Conservation (phyloP, 2,329 filamentous ascomycete genomes). For the Hymenoscyphus repandus region DNA sequence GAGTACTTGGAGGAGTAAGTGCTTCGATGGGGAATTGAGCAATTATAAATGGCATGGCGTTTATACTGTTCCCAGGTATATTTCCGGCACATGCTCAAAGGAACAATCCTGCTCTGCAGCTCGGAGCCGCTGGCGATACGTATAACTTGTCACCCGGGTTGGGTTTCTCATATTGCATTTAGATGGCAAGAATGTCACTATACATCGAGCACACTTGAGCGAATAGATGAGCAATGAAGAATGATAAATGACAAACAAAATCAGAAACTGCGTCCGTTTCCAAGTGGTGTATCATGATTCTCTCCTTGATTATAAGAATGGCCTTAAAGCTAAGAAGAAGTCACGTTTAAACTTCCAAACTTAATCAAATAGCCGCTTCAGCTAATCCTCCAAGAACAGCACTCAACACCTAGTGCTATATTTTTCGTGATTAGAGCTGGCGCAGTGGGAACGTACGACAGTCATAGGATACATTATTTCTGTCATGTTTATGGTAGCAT, state of each 20-base stretch:
- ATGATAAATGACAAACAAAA: neutral
- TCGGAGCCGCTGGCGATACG: neutral
- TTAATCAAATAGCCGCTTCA: no score
- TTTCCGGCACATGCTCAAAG: neutral
- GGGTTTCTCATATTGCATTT: conserved; percentile 6
- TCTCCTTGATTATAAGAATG: neutral
- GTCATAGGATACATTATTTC: no score
- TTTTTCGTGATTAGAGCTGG: no score
- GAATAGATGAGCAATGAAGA: neutral
- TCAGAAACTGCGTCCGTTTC: no score
- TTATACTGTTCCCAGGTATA: neutral
- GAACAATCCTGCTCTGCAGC: neutral
- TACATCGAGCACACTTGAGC: conserved; percentile 4
- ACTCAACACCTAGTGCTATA: no score
- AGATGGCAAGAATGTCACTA: conserved; percentile 4
- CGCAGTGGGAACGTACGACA: no score
- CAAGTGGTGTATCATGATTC: no score
- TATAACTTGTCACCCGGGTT: neutral
- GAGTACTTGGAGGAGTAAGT: conserved; percentile 63
- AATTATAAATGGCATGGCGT: conserved; percentile 4
- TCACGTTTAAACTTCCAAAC: no score
- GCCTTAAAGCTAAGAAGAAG: no score
- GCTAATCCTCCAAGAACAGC: no score
- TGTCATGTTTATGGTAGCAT: no score
- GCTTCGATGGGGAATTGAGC: neutral